Percentiles rank a stretch among this genome's conserved stretches.
These are phyloP conservation scores for Talaromyces proteolyticus DNA, from an alignment of 495 filamentous ascomycete genomes.

Conservation along the genomic window DNA sequence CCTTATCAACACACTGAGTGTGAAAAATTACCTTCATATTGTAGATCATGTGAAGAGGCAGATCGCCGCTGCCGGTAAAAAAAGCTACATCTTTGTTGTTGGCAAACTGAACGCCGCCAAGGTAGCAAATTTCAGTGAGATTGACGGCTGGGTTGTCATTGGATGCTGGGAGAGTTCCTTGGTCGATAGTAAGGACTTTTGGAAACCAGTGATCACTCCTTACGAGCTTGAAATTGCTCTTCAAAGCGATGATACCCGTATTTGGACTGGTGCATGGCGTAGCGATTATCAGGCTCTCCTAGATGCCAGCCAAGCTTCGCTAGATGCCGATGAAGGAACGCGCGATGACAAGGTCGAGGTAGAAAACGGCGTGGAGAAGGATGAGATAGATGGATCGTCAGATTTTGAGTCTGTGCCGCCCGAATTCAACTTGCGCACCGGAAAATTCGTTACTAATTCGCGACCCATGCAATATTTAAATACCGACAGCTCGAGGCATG, in stretches of 20 bases:
- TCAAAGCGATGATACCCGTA: slow-evolving; percentile 58
- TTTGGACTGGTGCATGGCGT: slow-evolving; percentile 74
- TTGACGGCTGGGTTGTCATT: slow-evolving; percentile 94
- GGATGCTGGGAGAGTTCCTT: slow-evolving; percentile 97
- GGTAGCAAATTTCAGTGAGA: slow-evolving; percentile 90
- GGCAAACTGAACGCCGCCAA: slow-evolving; percentile 95
- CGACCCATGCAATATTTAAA: slow-evolving; percentile 63
- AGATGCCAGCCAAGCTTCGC: slow-evolving; percentile 18
- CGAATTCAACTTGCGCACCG: slow-evolving; percentile 88
- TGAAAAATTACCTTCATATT: slow-evolving; percentile 81
- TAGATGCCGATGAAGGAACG: slow-evolving; percentile 12
- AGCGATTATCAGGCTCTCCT: slow-evolving; percentile 62
- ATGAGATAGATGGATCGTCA: slow-evolving; percentile 40
- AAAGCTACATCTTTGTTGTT: slow-evolving; percentile 92
- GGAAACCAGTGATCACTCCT: slow-evolving; percentile 81
- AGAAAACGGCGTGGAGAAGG: slow-evolving; percentile 17
- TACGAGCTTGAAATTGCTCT: slow-evolving; percentile 81
- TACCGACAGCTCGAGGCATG: slow-evolving; percentile 22
- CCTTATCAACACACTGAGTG: slow-evolving; percentile 88
- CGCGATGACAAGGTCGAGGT: slow-evolving; percentile 11
- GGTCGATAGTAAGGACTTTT: slow-evolving; percentile 80
- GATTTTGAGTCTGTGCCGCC: slow-evolving; percentile 70
- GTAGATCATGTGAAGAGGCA: slow-evolving; percentile 62
- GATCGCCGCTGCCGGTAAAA: slow-evolving; percentile 77
- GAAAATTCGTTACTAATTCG: slow-evolving; percentile 75